phyloP scores from a whole-genome alignment of 371 early-diverging fungal genomes.

The Mucor saturninus region DNA sequence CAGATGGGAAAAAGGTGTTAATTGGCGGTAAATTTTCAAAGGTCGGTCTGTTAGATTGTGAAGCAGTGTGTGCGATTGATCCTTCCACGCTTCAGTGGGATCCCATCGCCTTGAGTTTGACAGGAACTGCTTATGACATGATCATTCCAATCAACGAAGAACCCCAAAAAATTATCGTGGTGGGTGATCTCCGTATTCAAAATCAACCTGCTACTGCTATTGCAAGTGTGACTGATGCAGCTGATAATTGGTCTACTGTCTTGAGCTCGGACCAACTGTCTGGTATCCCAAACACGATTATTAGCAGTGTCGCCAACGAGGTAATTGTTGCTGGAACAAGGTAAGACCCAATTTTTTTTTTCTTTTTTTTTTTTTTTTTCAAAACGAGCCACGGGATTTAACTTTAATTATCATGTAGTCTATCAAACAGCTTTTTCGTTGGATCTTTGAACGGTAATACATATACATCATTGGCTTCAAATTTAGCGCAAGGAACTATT shows the following conservation, averaged over 20 bases:
- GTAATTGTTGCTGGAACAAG: slow-evolving; percentile 11
- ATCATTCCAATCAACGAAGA: not conserved
- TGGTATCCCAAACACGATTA: slow-evolving; percentile 2
- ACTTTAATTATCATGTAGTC: not conserved
- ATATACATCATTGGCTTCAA: not conserved
- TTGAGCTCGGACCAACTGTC: not conserved
- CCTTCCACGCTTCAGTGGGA: slow-evolving; percentile 40
- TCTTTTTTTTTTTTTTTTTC: not conserved
- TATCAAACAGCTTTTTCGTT: slow-evolving; percentile 1
- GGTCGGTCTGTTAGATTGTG: slow-evolving; percentile 50
- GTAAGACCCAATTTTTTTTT: not conserved
- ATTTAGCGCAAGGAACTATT: slow-evolving; percentile 5
- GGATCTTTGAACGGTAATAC: slow-evolving; percentile 1
- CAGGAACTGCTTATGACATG: slow-evolving; percentile 51
- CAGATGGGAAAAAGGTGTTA: slow-evolving; percentile 36
- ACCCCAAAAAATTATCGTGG: not conserved
- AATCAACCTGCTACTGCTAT: not conserved
- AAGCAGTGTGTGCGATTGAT: slow-evolving; percentile 47
- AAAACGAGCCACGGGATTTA: not conserved
- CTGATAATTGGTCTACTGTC: not conserved
- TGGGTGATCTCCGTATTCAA: slow-evolving; percentile 17
- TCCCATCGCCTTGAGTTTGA: slow-evolving; percentile 36
- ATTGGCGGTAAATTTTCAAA: slow-evolving; percentile 60
- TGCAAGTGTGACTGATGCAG: not conserved
- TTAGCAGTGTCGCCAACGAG: not conserved